Evolutionary conservation across 768 basidiomycete species (phyloP).

Genomic region (Psilocybe tampanensis): DNA sequence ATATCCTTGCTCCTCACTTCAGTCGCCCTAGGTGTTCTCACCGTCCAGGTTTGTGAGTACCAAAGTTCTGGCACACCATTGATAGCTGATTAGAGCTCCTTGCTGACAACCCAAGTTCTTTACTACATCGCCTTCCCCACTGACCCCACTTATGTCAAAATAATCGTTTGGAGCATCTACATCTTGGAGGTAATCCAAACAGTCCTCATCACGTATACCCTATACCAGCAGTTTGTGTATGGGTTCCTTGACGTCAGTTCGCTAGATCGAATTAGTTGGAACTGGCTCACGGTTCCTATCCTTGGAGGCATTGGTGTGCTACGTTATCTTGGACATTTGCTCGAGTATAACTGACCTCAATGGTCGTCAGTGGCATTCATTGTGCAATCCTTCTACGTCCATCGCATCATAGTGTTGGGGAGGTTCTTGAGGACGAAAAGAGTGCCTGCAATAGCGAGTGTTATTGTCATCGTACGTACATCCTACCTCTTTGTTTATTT

Average conservation of each 20-base stretch:
- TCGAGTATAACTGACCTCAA: too few relatives aligned
- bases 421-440: not conserved
- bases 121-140: constrained; percentile 5
- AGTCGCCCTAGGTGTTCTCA: not conserved
- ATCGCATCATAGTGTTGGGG: not conserved
- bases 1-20: not conserved
- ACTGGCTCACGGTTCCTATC: constrained; percentile 4
- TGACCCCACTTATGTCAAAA: not conserved
- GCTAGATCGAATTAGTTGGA: not conserved
- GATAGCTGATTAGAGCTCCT: too few relatives aligned
- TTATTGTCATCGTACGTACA: not conserved
- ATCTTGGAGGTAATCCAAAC: constrained; percentile 5
- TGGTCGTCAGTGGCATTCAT: not conserved
- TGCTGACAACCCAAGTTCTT: not conserved
- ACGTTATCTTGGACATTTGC: too few relatives aligned
- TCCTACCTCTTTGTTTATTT: not conserved
- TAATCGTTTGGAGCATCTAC: constrained; percentile 3
- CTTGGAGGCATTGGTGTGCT: constrained; percentile 4
- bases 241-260: not conserved
- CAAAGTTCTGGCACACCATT: too few relatives aligned
- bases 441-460: not conserved
- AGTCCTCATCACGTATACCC: not conserved
- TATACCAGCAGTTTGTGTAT: constrained; percentile 1
- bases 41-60: not conserved
- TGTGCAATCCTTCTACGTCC: not conserved